phyloP scores from a whole-genome alignment of 2,329 filamentous ascomycete genomes.

The Cadophora luteo-olivacea region DNA sequence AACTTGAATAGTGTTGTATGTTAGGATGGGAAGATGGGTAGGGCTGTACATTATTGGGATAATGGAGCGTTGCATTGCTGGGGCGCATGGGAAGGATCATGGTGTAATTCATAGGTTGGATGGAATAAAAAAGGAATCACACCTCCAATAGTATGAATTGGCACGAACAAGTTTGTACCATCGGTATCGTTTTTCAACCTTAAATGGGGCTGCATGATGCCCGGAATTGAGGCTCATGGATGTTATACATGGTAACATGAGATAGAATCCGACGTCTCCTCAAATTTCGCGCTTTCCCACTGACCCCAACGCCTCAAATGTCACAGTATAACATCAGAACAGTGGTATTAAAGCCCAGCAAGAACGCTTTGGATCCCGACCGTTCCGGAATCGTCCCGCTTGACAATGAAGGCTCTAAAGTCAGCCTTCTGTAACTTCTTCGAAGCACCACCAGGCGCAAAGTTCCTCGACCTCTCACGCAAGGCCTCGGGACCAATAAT shows the following conservation, averaged over 20 bases:
- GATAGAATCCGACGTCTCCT: background rate
- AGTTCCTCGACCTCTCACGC: conserved; percentile 70
- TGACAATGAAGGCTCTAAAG: conserved; percentile 84
- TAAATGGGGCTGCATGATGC: background rate
- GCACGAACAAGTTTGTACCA: background rate
- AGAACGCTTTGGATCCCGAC: conserved; percentile 85
- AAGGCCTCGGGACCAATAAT: conserved; percentile 87
- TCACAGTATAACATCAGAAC: conserved; percentile 2
- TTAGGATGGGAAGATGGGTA: background rate
- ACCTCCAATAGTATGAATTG: conserved; percentile 30
- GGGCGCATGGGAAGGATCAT: conserved; percentile 35
- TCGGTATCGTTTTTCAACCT: background rate
- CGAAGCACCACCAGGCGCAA: conserved; percentile 52
- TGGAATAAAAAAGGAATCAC: conserved; percentile 31
- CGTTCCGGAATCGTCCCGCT: conserved; percentile 82
- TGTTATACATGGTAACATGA: background rate
- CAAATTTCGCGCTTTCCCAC: background rate
- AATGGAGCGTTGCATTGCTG: conserved; percentile 36
- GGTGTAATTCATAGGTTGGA: conserved; percentile 20
- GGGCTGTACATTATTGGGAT: conserved; percentile 21
- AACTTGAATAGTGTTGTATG: too few relatives aligned
- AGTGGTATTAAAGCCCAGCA: conserved; percentile 50
- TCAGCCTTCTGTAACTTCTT: conserved; percentile 70
- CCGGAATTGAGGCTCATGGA: background rate
- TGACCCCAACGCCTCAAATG: conserved; percentile 16